phyloP scores from a whole-genome alignment of 176 grass and related monocot species.

The Pharus latifolius region DNA sequence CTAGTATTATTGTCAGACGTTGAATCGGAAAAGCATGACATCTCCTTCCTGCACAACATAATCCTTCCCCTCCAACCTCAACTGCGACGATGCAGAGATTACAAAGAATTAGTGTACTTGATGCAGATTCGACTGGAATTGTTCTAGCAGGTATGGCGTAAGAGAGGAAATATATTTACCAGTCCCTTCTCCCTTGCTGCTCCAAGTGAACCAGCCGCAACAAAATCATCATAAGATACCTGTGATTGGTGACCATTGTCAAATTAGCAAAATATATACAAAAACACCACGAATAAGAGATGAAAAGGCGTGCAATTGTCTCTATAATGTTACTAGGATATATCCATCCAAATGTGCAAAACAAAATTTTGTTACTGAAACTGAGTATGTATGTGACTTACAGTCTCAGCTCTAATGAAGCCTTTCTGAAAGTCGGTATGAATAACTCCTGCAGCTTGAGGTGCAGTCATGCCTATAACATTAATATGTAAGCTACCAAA shows the following conservation, averaged over 20 bases:
- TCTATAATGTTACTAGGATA: not conserved
- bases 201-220: constrained; percentile 65
- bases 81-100: constrained; percentile 34
- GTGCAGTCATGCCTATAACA: constrained; percentile 82
- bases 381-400: constrained; percentile 28
- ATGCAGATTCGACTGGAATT: not conserved
- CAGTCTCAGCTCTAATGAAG: constrained; percentile 99
- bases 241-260: constrained; percentile 16
- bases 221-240: constrained; percentile 90
- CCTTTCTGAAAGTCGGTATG: constrained; percentile 99
- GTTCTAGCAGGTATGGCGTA: no score
- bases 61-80: constrained; percentile 93
- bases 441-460: constrained; percentile 98
- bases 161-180: constrained; percentile 52
- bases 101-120: not conserved
- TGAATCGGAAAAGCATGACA: constrained; percentile 96
- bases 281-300: not conserved
- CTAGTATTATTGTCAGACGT: constrained; percentile 41
- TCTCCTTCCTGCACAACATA: constrained; percentile 92
- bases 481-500: not conserved
- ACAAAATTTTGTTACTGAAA: not conserved
- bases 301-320: not conserved
- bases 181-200: constrained; percentile 89
- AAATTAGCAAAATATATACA: constrained; percentile 13
- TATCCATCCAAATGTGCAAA: not conserved